These are phyloP conservation scores for Picea abies DNA, from an alignment of 83 land plant species.

Conservation along the genomic window DNA sequence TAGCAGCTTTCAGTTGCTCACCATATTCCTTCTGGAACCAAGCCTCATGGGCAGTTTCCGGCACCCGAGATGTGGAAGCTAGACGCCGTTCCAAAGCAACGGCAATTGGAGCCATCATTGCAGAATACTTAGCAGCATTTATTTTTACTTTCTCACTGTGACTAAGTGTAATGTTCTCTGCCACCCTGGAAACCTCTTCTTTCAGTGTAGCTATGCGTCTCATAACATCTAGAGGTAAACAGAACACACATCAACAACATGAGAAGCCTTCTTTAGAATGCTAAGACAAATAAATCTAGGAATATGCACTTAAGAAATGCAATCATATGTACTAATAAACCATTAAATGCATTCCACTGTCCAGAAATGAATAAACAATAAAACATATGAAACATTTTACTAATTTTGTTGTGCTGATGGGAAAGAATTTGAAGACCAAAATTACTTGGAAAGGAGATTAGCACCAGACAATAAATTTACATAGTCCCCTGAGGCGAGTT, in stretches of 20 bases:
- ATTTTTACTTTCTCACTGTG: conserved; percentile 81
- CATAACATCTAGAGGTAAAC: conserved; percentile 75
- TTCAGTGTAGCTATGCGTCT: conserved; percentile 85
- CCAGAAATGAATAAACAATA: neutral
- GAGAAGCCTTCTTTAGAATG: neutral
- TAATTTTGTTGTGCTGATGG: neutral
- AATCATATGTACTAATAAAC: neutral
- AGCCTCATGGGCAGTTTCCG: conserved; percentile 87
- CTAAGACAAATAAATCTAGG: too few species aligned
- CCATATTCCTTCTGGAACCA: conserved; percentile 90
- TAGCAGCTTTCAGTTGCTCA: conserved; percentile 80
- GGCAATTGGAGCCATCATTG: conserved; percentile 96
- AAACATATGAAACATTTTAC: neutral
- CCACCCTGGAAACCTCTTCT: conserved; percentile 88
- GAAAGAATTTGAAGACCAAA: neutral
- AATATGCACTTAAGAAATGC: neutral
- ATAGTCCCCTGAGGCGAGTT: neutral
- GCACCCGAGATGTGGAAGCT: conserved; percentile 78
- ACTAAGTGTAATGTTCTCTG: conserved; percentile 84
- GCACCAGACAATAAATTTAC: neutral
- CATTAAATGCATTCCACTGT: neutral
- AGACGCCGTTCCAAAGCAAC: conserved; percentile 94
- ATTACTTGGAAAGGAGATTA: neutral
- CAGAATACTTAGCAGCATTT: conserved; percentile 94
- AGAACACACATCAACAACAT: neutral